Evolutionary conservation across 2,329 filamentous ascomycete species (phyloP).

Genomic region (Colletotrichum lentis): DNA sequence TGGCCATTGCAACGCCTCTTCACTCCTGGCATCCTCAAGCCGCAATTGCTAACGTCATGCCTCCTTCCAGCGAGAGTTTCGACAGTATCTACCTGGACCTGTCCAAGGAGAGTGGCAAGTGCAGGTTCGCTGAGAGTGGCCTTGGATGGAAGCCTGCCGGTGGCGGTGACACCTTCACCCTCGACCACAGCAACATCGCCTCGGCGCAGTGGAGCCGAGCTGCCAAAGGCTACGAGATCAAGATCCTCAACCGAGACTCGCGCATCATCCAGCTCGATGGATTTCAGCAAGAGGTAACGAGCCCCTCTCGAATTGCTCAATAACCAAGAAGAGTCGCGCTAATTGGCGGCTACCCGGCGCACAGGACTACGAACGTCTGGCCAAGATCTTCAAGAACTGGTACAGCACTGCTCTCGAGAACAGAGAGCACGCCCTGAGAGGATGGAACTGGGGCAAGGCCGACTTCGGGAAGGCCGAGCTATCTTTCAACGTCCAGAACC

Average conservation of each 20-base stretch:
- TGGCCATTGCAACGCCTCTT: background rate
- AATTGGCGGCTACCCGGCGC: background rate
- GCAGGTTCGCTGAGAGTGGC: conserved; percentile 91
- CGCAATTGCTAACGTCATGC: conserved; percentile 20
- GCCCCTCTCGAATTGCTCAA: conserved; percentile 42
- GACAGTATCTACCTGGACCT: conserved; percentile 97
- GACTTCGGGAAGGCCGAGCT: conserved; percentile 96
- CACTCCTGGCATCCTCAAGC: background rate
- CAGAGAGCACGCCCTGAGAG: conserved; percentile 91
- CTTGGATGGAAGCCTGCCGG: conserved; percentile 93
- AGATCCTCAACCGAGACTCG: conserved; percentile 84
- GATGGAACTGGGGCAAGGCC: conserved; percentile 99
- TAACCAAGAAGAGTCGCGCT: background rate
- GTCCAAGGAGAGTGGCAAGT: conserved; percentile 90
- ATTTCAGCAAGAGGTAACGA: conserved; percentile 80
- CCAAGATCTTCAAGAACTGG: conserved; percentile 97
- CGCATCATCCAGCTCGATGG: conserved; percentile 94
- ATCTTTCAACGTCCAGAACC: conserved; percentile 95
- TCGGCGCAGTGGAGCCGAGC: conserved; percentile 95
- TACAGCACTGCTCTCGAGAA: conserved; percentile 93
- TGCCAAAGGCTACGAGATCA: conserved; percentile 90
- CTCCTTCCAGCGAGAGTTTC: conserved; percentile 77
- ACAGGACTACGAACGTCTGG: conserved; percentile 86
- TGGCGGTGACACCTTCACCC: conserved; percentile 91
- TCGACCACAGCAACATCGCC: conserved; percentile 85